These are phyloP conservation scores for Mycena chlorophos DNA, from an alignment of 768 basidiomycete genomes.

Conservation along the genomic window DNA sequence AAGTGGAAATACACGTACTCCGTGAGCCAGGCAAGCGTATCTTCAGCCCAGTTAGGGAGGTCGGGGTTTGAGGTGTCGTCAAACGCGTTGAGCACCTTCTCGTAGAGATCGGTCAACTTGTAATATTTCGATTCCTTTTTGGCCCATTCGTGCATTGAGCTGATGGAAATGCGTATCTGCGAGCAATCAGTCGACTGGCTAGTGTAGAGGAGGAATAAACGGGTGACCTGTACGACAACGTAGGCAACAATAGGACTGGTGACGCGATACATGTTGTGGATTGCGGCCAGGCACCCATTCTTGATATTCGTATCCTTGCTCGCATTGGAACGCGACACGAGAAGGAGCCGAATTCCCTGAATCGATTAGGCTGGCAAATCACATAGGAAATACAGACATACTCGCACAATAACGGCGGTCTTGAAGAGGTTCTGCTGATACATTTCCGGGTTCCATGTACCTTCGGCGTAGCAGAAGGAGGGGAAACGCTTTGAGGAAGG, in stretches of 20 bases:
- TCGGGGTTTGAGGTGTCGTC: background rate
- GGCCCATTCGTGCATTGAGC: background rate
- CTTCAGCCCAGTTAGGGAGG: background rate
- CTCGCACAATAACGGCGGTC: no score
- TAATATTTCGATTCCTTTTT: background rate
- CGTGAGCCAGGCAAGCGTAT: background rate
- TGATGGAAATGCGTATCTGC: background rate
- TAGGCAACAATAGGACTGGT: no score
- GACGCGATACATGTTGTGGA: no score
- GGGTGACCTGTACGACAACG: background rate
- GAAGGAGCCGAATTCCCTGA: background rate
- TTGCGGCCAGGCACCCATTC: background rate
- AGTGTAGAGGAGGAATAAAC: background rate
- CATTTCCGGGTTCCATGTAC: no score
- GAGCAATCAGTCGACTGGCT: background rate
- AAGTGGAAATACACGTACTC: background rate
- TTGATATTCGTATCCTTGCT: background rate
- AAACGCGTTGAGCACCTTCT: no score
- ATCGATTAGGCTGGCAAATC: no score
- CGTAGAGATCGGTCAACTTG: background rate
- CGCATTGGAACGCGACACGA: background rate
- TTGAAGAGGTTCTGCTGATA: no score
- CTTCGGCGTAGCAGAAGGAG: no score
- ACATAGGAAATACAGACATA: no score
- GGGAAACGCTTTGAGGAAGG: no score